These are phyloP conservation scores for Xylogone sp. DNA, from an alignment of 2,329 filamentous ascomycete species.

Conservation along the genomic window DNA sequence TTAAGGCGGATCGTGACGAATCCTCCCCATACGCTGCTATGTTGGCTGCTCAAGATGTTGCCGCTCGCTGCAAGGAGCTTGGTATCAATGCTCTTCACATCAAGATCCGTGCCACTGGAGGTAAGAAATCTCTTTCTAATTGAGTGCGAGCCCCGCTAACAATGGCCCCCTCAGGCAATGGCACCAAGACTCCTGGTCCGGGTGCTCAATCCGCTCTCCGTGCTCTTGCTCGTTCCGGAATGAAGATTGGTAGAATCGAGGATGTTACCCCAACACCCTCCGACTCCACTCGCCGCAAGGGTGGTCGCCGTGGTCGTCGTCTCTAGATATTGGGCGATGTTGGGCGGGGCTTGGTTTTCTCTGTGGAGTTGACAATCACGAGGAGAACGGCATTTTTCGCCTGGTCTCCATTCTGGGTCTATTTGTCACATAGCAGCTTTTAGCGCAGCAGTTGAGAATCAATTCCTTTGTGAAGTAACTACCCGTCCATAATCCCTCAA, in stretches of 20 bases:
- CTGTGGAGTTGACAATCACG: conserved; percentile 68
- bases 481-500: not conserved
- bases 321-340: conserved; percentile 59
- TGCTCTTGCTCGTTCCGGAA: conserved; percentile 96
- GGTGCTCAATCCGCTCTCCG: conserved; percentile 99
- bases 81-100: conserved; percentile 97
- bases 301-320: conserved; percentile 99
- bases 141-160: not conserved
- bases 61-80: conserved; percentile 80
- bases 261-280: conserved; percentile 98
- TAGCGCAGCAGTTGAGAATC: conserved; percentile 27
- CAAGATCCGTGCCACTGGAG: conserved; percentile 99
- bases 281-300: conserved; percentile 99
- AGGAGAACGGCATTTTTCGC: conserved; percentile 64
- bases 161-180: conserved; percentile 65
- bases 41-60: conserved; percentile 99
- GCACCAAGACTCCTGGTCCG: conserved; percentile 99
- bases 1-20: conserved; percentile 99
- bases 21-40: conserved; percentile 99
- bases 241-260: conserved; percentile 99
- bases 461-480: conserved; percentile 2
- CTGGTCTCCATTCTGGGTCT: conserved; percentile 59
- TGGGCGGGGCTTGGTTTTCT: conserved; percentile 35
- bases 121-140: conserved; percentile 41
- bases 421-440: conserved; percentile 42